These are phyloP conservation scores for Apiotrichum sp. DNA, from an alignment of 1,284 basidiomycete species.

Conservation along the genomic window DNA sequence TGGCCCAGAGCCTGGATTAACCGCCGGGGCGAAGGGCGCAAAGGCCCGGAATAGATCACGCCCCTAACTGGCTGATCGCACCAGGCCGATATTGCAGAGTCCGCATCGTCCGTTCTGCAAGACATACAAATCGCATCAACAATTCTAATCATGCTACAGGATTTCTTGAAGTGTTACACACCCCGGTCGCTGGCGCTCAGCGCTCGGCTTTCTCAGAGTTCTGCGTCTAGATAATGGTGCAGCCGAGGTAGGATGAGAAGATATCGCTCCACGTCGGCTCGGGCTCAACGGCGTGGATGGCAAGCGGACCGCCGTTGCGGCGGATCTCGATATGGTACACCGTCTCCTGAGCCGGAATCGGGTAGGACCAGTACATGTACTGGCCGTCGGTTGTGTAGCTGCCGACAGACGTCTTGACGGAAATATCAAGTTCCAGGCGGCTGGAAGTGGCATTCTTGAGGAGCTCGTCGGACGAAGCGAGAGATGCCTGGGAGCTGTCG, in stretches of 20 bases:
- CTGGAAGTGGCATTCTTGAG: constrained; percentile 2
- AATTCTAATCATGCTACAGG: no score
- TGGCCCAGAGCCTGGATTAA: no score
- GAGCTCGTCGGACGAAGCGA: constrained; percentile 8
- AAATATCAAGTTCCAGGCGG: constrained; percentile 41
- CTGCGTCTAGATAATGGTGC: neutral
- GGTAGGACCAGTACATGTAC: constrained; percentile 78
- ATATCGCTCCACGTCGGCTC: constrained; percentile 6
- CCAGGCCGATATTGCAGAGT: no score
- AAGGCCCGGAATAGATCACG: no score
- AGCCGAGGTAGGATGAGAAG: neutral
- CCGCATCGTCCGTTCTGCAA: no score
- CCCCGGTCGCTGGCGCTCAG: no score
- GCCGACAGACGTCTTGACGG: constrained; percentile 59
- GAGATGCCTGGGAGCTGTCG: constrained; percentile 8
- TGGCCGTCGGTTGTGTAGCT: constrained; percentile 62
- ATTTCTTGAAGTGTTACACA: no score
- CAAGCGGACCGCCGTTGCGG: constrained; percentile 55
- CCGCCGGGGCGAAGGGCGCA: no score
- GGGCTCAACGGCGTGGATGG: neutral
- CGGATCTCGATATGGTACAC: constrained; percentile 63
- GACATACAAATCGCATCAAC: no score
- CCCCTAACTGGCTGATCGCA: no score
- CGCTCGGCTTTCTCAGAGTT: no score
- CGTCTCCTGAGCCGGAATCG: constrained; percentile 53